Percentiles rank a stretch among this genome's conserved stretches.
These are phyloP conservation scores for Cyclospora cayetanensis DNA, from an alignment of 169 alveolate genomes.

Conservation along the genomic window DNA sequence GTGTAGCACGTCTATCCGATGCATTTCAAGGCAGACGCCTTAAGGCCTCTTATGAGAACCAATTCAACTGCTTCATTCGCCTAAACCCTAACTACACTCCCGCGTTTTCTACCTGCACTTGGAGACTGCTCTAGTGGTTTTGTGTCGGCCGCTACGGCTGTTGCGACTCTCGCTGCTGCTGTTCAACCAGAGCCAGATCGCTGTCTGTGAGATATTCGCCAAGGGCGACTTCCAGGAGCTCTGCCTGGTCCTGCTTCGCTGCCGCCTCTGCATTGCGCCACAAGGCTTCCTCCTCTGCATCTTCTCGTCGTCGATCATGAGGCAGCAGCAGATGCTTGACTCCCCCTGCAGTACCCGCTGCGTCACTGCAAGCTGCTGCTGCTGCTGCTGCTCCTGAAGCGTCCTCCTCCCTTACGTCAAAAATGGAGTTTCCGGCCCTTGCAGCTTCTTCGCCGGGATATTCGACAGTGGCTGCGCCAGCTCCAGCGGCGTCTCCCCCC, in stretches of 20 bases:
- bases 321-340: not conserved
- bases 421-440: no score
- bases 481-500: no score
- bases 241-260: not conserved
- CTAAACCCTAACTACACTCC: no score
- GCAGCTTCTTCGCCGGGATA: no score
- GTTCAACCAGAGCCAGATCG: not conserved
- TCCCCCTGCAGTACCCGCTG: not conserved
- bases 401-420: no score
- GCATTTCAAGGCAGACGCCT: no score
- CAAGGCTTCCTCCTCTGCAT: not conserved
- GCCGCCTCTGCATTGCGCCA: not conserved
- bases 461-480: no score
- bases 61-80: no score
- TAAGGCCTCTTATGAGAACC: no score
- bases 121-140: no score
- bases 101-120: no score
- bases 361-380: not conserved
- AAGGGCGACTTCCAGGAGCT: not conserved
- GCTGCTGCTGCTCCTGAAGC: constrained; percentile 9
- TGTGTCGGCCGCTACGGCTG: not conserved
- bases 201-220: not conserved
- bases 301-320: not conserved
- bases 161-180: not conserved
- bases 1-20: no score